phyloP scores from a whole-genome alignment of 768 basidiomycete species.

The Cystofilobasidium ferigula region DNA sequence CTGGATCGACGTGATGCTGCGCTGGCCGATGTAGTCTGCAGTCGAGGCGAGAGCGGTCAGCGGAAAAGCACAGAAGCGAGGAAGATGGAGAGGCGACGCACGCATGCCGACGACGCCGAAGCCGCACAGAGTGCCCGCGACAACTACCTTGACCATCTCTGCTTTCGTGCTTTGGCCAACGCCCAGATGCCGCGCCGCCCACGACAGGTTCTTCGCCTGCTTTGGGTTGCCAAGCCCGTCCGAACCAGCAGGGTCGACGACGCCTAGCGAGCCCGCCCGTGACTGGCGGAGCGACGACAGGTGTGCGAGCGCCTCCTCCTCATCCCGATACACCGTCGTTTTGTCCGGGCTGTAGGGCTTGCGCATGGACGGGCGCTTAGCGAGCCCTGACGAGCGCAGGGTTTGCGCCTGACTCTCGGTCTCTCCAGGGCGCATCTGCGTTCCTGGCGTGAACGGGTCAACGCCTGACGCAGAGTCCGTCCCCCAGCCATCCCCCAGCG shows the following conservation, averaged over 20 bases:
- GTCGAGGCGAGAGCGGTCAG: not conserved
- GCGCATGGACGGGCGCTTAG: too few relatives aligned
- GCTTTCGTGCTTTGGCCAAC: slow-evolving; percentile 35
- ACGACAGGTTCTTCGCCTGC: not conserved
- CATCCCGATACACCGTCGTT: not conserved
- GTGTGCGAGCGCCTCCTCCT: not conserved
- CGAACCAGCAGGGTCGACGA: not conserved
- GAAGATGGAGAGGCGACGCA: slow-evolving; percentile 27
- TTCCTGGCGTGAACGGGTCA: too few relatives aligned
- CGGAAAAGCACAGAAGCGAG: not conserved
- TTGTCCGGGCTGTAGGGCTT: too few relatives aligned
- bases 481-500: not conserved
- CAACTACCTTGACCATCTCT: slow-evolving; percentile 36
- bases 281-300: not conserved
- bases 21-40: slow-evolving; percentile 39
- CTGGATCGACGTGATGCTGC: slow-evolving; percentile 36
- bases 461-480: not conserved
- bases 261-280: not conserved
- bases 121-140: slow-evolving; percentile 36
- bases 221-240: too few relatives aligned
- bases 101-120: slow-evolving; percentile 39
- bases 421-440: too few relatives aligned
- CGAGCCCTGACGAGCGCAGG: too few relatives aligned
- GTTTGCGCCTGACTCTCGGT: too few relatives aligned
- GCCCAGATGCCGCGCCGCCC: slow-evolving; percentile 30